These are phyloP conservation scores for Rugonectria rugulosa DNA, from an alignment of 2,329 filamentous ascomycete species.

Conservation along the genomic window DNA sequence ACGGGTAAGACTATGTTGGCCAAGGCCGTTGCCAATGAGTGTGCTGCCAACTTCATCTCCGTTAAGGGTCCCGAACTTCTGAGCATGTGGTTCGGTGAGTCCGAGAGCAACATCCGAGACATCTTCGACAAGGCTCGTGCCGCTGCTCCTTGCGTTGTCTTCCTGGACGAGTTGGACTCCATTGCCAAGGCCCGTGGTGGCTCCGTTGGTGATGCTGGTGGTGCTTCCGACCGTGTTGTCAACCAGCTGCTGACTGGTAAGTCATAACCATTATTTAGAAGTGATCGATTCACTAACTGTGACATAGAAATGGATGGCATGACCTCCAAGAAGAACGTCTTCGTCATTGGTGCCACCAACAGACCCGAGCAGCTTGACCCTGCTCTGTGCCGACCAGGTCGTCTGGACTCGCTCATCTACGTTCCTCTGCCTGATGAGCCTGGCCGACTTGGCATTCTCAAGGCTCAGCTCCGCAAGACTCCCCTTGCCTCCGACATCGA, in stretches of 20 bases:
- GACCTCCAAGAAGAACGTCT: slow-evolving; percentile 99
- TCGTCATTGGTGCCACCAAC: slow-evolving; percentile 99
- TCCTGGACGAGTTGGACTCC: slow-evolving; percentile 97
- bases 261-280: slow-evolving; percentile 35
- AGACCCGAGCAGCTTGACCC: slow-evolving; percentile 98
- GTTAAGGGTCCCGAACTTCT: slow-evolving; percentile 98
- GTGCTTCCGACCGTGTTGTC: slow-evolving; percentile 98
- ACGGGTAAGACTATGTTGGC: slow-evolving; percentile 99
- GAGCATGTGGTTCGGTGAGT: slow-evolving; percentile 99
- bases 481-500: slow-evolving; percentile 89
- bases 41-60: slow-evolving; percentile 99
- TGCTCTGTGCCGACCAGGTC: slow-evolving; percentile 95
- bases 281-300: slow-evolving; percentile 49
- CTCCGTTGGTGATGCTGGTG: slow-evolving; percentile 93
- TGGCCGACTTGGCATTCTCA: slow-evolving; percentile 88
- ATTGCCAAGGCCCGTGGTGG: slow-evolving; percentile 99
- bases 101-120: slow-evolving; percentile 99
- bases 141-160: slow-evolving; percentile 96
- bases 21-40: slow-evolving; percentile 99
- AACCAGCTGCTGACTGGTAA: slow-evolving; percentile 98
- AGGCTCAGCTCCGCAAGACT: slow-evolving; percentile 97
- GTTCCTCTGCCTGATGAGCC: slow-evolving; percentile 93
- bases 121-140: slow-evolving; percentile 99
- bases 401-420: slow-evolving; percentile 98
- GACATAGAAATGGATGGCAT: slow-evolving; percentile 93